A percentile compares a stretch with the other conserved stretches of the same genome.
phyloP scores from a whole-genome alignment of 148 eudicot genomes.

The Rhododendron simsii region DNA sequence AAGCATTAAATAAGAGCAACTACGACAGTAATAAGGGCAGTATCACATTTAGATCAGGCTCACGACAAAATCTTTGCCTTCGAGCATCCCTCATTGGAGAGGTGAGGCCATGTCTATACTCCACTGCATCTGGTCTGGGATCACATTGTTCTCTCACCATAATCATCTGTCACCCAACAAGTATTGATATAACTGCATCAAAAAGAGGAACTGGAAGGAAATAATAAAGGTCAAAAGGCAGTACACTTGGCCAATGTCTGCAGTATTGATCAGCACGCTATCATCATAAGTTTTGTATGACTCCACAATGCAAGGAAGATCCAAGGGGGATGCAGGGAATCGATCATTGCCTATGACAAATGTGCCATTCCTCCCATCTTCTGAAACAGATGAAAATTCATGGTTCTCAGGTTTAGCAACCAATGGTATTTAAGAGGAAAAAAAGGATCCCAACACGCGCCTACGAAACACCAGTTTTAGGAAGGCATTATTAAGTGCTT shows the following conservation, averaged over 20 bases:
- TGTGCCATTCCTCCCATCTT: constrained; percentile 85
- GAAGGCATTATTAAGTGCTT: neutral
- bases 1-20: neutral
- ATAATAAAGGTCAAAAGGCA: neutral
- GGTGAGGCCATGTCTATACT: constrained; percentile 88
- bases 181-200: neutral
- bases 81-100: constrained; percentile 98
- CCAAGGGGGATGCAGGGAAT: constrained; percentile 80
- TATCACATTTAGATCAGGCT: constrained; percentile 84
- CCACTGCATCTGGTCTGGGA: constrained; percentile 68
- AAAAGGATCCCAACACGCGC: neutral
- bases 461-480: neutral
- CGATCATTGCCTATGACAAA: constrained; percentile 70
- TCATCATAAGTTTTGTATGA: constrained; percentile 96
- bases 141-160: constrained; percentile 79
- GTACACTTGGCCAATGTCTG: constrained; percentile 91
- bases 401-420: neutral
- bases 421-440: neutral
- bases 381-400: constrained; percentile 31
- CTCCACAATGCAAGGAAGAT: constrained; percentile 78
- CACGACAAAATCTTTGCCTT: constrained; percentile 88
- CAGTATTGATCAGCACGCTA: constrained; percentile 78
- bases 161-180: constrained; percentile 63
- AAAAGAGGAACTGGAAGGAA: constrained; percentile 5
- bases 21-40: neutral